Evolutionary conservation across 805 yeast species (phyloP), one percentile per base, ranked within the genome.

Genomic region (Nakazawaea wyomingensis): DNA sequence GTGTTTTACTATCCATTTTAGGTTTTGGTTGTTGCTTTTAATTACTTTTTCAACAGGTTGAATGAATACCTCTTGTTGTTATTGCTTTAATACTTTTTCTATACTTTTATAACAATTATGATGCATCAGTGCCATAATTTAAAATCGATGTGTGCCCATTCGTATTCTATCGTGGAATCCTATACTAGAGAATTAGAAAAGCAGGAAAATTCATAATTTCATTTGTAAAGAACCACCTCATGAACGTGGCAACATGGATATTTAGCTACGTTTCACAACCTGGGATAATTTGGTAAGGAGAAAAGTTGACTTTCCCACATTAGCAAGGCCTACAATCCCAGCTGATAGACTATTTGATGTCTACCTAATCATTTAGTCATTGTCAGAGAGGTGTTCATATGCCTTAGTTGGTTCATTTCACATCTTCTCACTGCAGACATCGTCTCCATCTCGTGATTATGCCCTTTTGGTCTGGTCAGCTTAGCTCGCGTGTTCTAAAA

Each of bases 161-260:
- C n/a, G n/a, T n/a, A n/a, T n/a, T n/a, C n/a, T n/a, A n/a, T n/a
- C n/a, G n/a, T n/a, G n/a, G n/a, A n/a, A n/a, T n/a, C n/a, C n/a
- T n/a, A n/a, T n/a, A n/a, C n/a, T n/a, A n/a, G n/a, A n/a, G n/a
- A n/a, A n/a, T n/a, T n/a, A n/a, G n/a, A n/a, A n/a, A n/a, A n/a
- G n/a, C n/a, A n/a, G n/a, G n/a, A n/a, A n/a, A n/a, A n/a, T n/a
- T n/a, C n/a, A n/a, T n/a, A n/a, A n/a, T n/a, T n/a, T n/a, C n/a
- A n/a, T n/a, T n/a, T n/a, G n/a, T n/a, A n/a, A n/a, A n/a, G n/a
- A n/a, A n/a, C n/a, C n/a, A n/a, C n/a, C n/a, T n/a, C n/a, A n/a
- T 96, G 61, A 88, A 89, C 45, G 99, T 91, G 34, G 99, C 99
- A 62, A 88, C n/a, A 91, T 21, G 99, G 99, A 64, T 90, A 91